phyloP scores from a whole-genome alignment of 306 rosid genomes.

The Vigna trinervia region DNA sequence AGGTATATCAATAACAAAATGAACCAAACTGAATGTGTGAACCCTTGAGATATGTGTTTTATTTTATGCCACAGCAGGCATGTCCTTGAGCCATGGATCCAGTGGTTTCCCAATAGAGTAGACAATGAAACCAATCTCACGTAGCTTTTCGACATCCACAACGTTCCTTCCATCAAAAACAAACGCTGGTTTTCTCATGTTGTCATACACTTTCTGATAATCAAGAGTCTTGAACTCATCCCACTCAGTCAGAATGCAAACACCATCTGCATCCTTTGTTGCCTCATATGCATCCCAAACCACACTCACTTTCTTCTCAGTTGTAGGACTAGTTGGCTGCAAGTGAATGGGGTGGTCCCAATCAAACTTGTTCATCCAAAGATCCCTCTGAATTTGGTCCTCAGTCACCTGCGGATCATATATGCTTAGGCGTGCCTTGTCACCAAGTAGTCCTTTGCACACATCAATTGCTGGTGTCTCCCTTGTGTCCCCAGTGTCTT shows the following conservation, averaged over 20 bases:
- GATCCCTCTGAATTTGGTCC: constrained; percentile 93
- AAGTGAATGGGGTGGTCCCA: constrained; percentile 96
- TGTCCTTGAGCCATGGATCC: constrained; percentile 91
- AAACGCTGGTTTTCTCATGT: constrained; percentile 91
- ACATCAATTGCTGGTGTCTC: constrained; percentile 95
- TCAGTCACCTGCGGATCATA: constrained; percentile 83
- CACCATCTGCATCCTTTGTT: constrained; percentile 81
- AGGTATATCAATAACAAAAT: constrained; percentile 26
- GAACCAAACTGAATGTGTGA: constrained; percentile 54
- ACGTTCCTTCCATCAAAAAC: constrained; percentile 87
- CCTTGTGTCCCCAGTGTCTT: constrained; percentile 93
- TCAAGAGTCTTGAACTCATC: constrained; percentile 92
- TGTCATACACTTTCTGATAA: constrained; percentile 75
- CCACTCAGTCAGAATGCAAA: constrained; percentile 94
- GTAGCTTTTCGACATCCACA: constrained; percentile 58
- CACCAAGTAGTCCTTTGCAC: constrained; percentile 86
- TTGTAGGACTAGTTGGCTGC: constrained; percentile 79
- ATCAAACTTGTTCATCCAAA: constrained; percentile 79
- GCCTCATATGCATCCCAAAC: constrained; percentile 91
- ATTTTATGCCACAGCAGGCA: constrained; percentile 81
- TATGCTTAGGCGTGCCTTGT: constrained; percentile 82
- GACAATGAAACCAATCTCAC: constrained; percentile 92
- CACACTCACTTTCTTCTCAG: constrained; percentile 82
- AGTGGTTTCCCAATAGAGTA: constrained; percentile 91
- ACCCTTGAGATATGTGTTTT: constrained; percentile 37